These are phyloP conservation scores for Trametopsis cervina DNA, from an alignment of 768 basidiomycete genomes.

Conservation along the genomic window DNA sequence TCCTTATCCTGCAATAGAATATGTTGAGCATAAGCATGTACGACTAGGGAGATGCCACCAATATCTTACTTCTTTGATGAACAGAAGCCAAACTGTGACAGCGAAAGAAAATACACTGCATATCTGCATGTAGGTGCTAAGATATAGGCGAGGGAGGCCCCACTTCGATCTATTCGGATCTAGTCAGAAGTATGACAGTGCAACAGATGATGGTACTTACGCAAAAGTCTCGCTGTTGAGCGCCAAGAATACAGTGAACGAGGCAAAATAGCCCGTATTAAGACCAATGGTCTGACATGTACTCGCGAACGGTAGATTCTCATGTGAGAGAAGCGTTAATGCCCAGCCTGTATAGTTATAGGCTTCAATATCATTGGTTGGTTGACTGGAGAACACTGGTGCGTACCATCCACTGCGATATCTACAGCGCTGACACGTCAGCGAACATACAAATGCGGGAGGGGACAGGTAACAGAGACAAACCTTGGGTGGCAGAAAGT, in stretches of 20 bases:
- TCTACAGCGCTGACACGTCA: conserved; percentile 46
- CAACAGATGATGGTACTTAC: conserved; percentile 34
- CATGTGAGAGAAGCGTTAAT: conserved; percentile 80
- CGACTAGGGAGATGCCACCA: neutral
- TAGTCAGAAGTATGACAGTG: conserved; percentile 4
- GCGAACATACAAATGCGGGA: conserved; percentile 2
- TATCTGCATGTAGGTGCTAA: conserved; percentile 79
- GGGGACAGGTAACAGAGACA: too few relatives aligned
- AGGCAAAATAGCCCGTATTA: conserved; percentile 91
- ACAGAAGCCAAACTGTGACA: conserved; percentile 88
- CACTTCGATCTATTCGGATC: conserved; percentile 50
- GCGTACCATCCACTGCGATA: conserved; percentile 90
- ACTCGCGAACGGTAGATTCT: conserved; percentile 92
- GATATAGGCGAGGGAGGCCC: conserved; percentile 65
- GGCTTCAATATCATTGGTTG: neutral
- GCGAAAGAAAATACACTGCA: conserved; percentile 76
- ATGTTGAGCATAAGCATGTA: neutral
- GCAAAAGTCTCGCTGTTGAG: conserved; percentile 92
- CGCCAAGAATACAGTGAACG: conserved; percentile 95
- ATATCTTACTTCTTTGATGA: conserved; percentile 76
- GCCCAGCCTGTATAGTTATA: conserved; percentile 52
- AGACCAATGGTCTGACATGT: conserved; percentile 98
- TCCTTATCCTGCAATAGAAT: conserved; percentile 58
- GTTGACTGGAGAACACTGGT: neutral
- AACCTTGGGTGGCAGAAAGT: conserved; percentile 96